Percentiles rank a stretch among this genome's conserved stretches.
phyloP scores from a whole-genome alignment of 1,139 yeast genomes.

The Nakaseomyces bracarensis region DNA sequence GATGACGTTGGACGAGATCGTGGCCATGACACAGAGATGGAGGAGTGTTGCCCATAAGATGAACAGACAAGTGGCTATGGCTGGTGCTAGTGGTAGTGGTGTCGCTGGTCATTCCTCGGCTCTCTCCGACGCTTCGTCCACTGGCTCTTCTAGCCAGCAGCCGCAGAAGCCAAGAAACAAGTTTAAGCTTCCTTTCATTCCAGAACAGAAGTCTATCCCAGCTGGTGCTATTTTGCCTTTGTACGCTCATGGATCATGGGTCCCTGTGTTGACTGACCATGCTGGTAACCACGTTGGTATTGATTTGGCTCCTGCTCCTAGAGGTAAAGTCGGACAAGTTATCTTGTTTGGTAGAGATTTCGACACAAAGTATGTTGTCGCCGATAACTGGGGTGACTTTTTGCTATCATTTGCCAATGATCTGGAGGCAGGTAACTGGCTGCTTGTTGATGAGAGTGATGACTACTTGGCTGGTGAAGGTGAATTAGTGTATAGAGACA shows the following conservation, averaged over 20 bases:
- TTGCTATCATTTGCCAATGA: constrained; percentile 74
- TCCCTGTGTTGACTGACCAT: constrained; percentile 79
- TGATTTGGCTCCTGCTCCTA: constrained; percentile 76
- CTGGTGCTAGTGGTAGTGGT: constrained; percentile 6
- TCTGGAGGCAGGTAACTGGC: constrained; percentile 69
- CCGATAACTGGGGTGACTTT: constrained; percentile 82
- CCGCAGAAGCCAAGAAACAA: constrained; percentile 19
- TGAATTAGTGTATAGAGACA: constrained; percentile 57
- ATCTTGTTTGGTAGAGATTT: constrained; percentile 85
- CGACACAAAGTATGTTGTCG: constrained; percentile 69
- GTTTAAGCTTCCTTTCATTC: constrained; percentile 36
- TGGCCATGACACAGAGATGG: constrained; percentile 59
- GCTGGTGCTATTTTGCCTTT: constrained; percentile 59
- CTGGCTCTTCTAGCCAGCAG: constrained; percentile 7
- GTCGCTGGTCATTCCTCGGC: constrained; percentile 7
- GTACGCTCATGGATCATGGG: constrained; percentile 85
- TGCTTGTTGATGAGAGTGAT: constrained; percentile 45
- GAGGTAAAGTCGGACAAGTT: constrained; percentile 75
- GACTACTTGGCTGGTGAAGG: constrained; percentile 64
- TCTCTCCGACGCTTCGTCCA: constrained; percentile 7
- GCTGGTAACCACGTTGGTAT: constrained; percentile 87
- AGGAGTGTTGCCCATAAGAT: constrained; percentile 50
- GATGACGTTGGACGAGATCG: constrained; percentile 58
- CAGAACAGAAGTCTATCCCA: constrained; percentile 68
- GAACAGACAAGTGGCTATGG: constrained; percentile 24